Evolutionary conservation across 2,329 filamentous ascomycete species (phyloP).

Genomic region (Ophiostoma quercus): DNA sequence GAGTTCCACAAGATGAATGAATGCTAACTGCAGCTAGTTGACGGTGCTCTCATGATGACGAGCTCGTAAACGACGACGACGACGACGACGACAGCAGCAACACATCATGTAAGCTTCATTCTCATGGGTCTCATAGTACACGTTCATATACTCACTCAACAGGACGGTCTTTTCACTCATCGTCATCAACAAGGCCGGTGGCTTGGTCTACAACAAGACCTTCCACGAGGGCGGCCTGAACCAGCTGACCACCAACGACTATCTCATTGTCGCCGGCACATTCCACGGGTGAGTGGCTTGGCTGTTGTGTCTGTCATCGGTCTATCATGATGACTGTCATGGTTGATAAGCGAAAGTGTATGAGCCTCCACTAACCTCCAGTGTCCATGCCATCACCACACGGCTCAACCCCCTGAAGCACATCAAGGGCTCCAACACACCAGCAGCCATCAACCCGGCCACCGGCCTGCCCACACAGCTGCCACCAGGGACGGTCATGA

Average conservation of each 20-base stretch:
- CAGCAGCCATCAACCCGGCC: neutral
- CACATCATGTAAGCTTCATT: constrained; percentile 22
- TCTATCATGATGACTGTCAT: neutral
- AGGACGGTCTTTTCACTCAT: constrained; percentile 95
- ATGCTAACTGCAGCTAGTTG: neutral
- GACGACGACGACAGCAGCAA: neutral
- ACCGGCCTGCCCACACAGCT: constrained; percentile 1
- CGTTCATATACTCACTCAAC: constrained; percentile 6
- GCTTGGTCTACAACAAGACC: constrained; percentile 90
- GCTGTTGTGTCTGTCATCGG: neutral
- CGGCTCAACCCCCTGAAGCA: constrained; percentile 54
- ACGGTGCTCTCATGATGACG: constrained; percentile 19
- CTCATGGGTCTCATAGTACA: neutral
- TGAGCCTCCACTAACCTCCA: constrained; percentile 30
- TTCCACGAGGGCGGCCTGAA: constrained; percentile 81
- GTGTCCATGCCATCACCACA: constrained; percentile 64
- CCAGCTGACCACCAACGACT: constrained; percentile 91
- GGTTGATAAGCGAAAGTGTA: neutral
- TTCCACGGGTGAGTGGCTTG: constrained; percentile 71
- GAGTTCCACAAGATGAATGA: neutral
- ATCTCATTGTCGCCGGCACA: constrained; percentile 90
- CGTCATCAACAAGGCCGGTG: constrained; percentile 97
- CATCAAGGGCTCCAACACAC: constrained; percentile 25
- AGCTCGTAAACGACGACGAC: constrained; percentile 18
- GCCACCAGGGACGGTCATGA: constrained; percentile 26